Evolutionary conservation across 2,329 filamentous ascomycete genomes (phyloP).

Genomic region (Akanthomyces muscarius): DNA sequence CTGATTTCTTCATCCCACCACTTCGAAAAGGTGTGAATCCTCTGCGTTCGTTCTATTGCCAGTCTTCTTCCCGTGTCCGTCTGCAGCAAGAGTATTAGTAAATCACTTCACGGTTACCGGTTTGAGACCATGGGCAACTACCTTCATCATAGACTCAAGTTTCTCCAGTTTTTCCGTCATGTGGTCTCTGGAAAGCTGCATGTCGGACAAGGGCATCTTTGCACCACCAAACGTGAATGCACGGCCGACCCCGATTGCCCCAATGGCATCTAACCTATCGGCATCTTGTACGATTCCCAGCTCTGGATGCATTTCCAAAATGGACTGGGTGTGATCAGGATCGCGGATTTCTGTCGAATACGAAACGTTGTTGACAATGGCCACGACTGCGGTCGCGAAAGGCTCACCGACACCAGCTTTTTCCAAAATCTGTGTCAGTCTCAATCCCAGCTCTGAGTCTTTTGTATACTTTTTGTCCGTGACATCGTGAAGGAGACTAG

Average conservation of each 20-base stretch:
- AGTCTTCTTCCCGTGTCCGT: conserved; percentile 51
- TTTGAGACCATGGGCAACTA: neutral
- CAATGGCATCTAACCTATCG: conserved; percentile 84
- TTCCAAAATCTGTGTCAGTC: conserved; percentile 53
- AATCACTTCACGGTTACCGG: no score
- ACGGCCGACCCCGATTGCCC: conserved; percentile 77
- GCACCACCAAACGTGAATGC: conserved; percentile 63
- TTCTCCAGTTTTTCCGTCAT: conserved; percentile 71
- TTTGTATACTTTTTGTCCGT: conserved; percentile 80
- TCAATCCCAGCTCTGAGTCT: conserved; percentile 52
- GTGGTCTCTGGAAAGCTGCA: conserved; percentile 59
- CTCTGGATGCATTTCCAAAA: conserved; percentile 59
- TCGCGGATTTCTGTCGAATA: conserved; percentile 71
- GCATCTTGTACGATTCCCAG: conserved; percentile 83
- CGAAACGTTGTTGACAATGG: conserved; percentile 70
- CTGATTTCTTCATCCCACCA: conserved; percentile 57
- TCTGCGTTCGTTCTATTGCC: conserved; percentile 50
- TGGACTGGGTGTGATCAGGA: conserved; percentile 50
- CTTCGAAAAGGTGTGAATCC: conserved; percentile 48
- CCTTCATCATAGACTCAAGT: conserved; percentile 61
- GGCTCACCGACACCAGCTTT: conserved; percentile 50
- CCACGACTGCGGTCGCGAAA: conserved; percentile 64
- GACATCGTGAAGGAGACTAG: conserved; percentile 80
- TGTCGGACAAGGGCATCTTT: conserved; percentile 53
- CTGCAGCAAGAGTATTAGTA: conserved; percentile 18